Evolutionary conservation across 2,329 filamentous ascomycete genomes (phyloP).

Genomic region (Talaromyces sp.): DNA sequence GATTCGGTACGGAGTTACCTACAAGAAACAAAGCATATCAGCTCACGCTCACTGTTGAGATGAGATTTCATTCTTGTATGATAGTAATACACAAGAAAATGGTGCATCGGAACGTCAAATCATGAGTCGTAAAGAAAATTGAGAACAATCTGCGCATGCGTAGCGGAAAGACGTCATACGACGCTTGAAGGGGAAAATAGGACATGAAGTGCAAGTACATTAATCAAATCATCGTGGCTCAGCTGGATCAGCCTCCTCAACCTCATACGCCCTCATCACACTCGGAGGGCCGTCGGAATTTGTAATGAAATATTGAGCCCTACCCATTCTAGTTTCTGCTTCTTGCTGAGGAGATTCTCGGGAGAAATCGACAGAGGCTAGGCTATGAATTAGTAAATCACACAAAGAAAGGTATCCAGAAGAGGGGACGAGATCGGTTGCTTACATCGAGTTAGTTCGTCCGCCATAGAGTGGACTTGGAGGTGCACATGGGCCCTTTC

Average conservation of each 20-base stretch:
- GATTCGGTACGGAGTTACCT: constrained; percentile 30
- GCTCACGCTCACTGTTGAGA: constrained; percentile 10
- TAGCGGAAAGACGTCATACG: neutral
- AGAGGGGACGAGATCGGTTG: neutral
- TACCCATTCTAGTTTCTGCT: constrained; percentile 31
- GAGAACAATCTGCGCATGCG: neutral
- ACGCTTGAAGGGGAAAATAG: neutral
- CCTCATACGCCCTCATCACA: constrained; percentile 37
- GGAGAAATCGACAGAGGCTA: constrained; percentile 21
- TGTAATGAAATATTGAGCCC: constrained; percentile 32
- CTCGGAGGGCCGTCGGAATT: constrained; percentile 28
- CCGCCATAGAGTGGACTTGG: constrained; percentile 36
- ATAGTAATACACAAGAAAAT: neutral
- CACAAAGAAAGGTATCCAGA: neutral
- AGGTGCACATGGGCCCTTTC: constrained; percentile 48
- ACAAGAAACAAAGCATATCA: constrained; percentile 23
- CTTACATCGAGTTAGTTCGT: constrained; percentile 38
- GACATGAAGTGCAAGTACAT: constrained; percentile 12
- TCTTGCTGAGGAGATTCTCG: constrained; percentile 24
- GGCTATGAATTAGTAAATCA: constrained; percentile 7
- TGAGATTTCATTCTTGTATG: constrained; percentile 5
- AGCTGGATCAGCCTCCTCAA: constrained; percentile 32
- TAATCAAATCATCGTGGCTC: constrained; percentile 13
- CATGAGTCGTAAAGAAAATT: neutral
- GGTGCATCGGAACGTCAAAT: neutral